Evolutionary conservation across 352 stramenopile species (phyloP), one percentile per base, ranked within the genome.

Genomic region (Globisporangium takayamanum): DNA sequence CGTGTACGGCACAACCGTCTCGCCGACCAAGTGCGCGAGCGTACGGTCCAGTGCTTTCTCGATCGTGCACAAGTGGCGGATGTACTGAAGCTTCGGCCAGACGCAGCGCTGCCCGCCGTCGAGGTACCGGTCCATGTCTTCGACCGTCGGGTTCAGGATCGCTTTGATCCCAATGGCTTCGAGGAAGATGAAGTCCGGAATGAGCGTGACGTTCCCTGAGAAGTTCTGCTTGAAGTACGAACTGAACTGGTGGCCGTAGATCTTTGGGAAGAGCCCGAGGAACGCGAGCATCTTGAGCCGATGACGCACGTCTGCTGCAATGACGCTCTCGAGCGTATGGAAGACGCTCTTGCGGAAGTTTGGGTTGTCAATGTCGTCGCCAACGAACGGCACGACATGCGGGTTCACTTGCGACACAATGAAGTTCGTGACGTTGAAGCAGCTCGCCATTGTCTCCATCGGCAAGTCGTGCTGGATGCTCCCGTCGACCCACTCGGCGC

Each of bases 181-280:
- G 8, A 97, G 59, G 48, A 89, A 89, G 51, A 94, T 72, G 57
- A 98, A 91, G 41, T 89, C 84, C 8, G 87, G 76, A 74, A 97
- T 95, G 53, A 99, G 76, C 18, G 95, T 98, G 51, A 99, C 88
- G 70, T 98, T 97, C 26, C 95, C 96, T 51, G 97, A 95, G 69
- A 98, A 99, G 62, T 98, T 96, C 75, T 98, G 92, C 50, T 89
- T 85, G 72, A 97, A 75, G 53, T 74, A 87, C 49, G 67, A 81
- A 53, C 74, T 86, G 59, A 82, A 82, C 53, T 87, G 76, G 67
- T 98, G 89, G 4, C 74, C 78, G 56, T 89, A 86, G 53, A 87
- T 85, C 62, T 79, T 83, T 2, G 86, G 75, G 52, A 92, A 96
- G n/a, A 98, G 65, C 0, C 92, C 90, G 4, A 97, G 64, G 55